A percentile compares a stretch with the other conserved stretches of the same genome.
Evolutionary conservation across 306 rosid genomes (phyloP).

Genomic region (Gastrolobium bilobum): DNA sequence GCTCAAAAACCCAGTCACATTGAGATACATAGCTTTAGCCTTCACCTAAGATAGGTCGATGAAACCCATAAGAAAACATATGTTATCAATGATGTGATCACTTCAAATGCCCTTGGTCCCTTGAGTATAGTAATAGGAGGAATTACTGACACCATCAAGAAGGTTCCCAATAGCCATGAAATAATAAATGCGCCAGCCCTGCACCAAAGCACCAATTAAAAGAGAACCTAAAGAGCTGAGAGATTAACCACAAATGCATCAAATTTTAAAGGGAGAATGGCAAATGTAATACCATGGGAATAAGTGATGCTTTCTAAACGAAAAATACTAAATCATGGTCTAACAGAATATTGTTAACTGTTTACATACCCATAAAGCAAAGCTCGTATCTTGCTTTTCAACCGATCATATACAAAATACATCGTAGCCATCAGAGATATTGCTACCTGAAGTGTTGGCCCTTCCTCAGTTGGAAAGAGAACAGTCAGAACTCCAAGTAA

Average conservation of each 20-base stretch:
- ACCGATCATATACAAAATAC: conserved; percentile 78
- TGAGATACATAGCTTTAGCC: conserved; percentile 46
- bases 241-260: conserved; percentile 27
- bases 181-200: conserved; percentile 84
- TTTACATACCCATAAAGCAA: conserved; percentile 83
- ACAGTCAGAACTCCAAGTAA: conserved; percentile 82
- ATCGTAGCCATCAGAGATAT: conserved; percentile 84
- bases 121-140: conserved; percentile 80
- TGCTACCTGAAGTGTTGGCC: conserved; percentile 97
- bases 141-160: conserved; percentile 96
- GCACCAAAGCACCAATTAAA: conserved; percentile 54
- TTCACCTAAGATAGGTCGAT: conserved; percentile 79
- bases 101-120: conserved; percentile 92
- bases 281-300: conserved; percentile 23
- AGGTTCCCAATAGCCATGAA: conserved; percentile 97
- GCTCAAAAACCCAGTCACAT: conserved; percentile 36
- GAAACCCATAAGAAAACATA: conserved; percentile 88
- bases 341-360: conserved; percentile 8
- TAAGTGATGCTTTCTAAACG: conserved; percentile 24
- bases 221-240: conserved; percentile 9
- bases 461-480: conserved; percentile 95
- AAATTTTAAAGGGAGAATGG: conserved; percentile 26
- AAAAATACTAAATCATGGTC: conserved; percentile 19
- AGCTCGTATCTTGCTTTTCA: conserved; percentile 83
- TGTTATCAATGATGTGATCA: conserved; percentile 78